Evolutionary conservation across 192 early-diverging fungal species (phyloP), one percentile per base, ranked within the genome.

Genomic region (Backusella tarrabulga): DNA sequence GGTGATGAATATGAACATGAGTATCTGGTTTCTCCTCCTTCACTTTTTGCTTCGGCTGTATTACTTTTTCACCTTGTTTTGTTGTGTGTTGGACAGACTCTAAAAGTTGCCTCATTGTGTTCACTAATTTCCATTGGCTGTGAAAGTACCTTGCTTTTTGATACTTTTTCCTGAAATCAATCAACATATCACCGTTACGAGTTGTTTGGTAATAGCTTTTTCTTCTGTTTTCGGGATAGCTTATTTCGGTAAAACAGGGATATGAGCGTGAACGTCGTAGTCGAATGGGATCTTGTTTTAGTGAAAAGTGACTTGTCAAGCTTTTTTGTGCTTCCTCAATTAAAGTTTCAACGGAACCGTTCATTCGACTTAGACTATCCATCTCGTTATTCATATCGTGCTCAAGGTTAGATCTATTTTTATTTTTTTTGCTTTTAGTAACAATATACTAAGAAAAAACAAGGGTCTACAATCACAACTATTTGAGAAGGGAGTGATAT

Each of bases 141-240:
- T 72, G 71, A 72, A 50, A 29, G 15, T 72, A 72, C n/a, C 71
- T 72, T 41, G 35, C 21, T 70, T 70, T 35, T 70, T 70, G 68
- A 17, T 70, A 23, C 26, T 29, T 63, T 12, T 63, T 63, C 29
- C n/a, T 63, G 1, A 63, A 29, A 29, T 29, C 56, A 14, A 63
- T 63, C 23, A 29, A 23, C 12, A 23, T 63, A 63, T 63, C 56
- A 29, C 56, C 56, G 26, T 63, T 63, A 29, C 3, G 11, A 29
- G 21, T 63, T 4, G 23, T 54, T 54, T 54, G 23, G 14, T 63
- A 23, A 63, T 34, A 26, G 42, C 71, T 72, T 2, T 35, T 72
- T 34, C 71, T 50, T 72, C 71, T 72, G 19, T n/a, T 72, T 50
- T 72, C 36, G 15, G 71, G 71, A 32, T 32, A 32, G 26, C 29